These are phyloP conservation scores for Wallacemonas sp. DNA, from an alignment of 208 protist genomes.

Conservation along the genomic window DNA sequence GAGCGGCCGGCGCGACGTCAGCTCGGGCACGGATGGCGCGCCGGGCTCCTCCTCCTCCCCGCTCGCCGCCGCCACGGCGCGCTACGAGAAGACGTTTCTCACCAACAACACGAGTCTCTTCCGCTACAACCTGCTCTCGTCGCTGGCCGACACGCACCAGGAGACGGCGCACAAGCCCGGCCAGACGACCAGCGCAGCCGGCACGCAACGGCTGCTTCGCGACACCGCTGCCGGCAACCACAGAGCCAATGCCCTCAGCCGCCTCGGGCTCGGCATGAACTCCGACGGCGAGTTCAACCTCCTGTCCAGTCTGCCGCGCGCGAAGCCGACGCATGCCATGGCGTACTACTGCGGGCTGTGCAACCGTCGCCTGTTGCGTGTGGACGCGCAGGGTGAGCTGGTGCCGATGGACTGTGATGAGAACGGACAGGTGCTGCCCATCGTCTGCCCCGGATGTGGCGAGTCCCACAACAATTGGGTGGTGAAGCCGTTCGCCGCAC, in stretches of 20 bases:
- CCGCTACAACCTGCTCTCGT: slow-evolving; percentile 11
- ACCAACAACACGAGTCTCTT: slow-evolving; percentile 8
- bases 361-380: slow-evolving; percentile 63
- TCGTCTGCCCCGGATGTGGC: slow-evolving; percentile 80
- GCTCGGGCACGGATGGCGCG: neutral
- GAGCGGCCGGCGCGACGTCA: neutral
- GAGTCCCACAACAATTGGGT: slow-evolving; percentile 72
- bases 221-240: neutral
- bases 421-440: slow-evolving; percentile 60
- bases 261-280: slow-evolving; percentile 8
- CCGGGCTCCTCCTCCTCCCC: neutral
- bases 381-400: slow-evolving; percentile 75
- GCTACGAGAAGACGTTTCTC: slow-evolving; percentile 11
- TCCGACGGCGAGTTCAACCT: slow-evolving; percentile 10
- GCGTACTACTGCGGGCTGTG: slow-evolving; percentile 82
- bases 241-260: neutral
- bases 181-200: neutral
- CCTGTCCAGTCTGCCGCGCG: neutral
- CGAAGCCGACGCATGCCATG: slow-evolving; percentile 7
- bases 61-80: slow-evolving; percentile 1
- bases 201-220: neutral
- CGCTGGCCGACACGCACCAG: neutral
- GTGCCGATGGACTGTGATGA: slow-evolving; percentile 75
- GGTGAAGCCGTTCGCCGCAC: slow-evolving; percentile 47
- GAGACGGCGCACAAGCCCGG: neutral